Evolutionary conservation across 1,139 yeast species (phyloP), one percentile per base, ranked within the genome.

Genomic region (Yamadazyma spencermartinsiae): DNA sequence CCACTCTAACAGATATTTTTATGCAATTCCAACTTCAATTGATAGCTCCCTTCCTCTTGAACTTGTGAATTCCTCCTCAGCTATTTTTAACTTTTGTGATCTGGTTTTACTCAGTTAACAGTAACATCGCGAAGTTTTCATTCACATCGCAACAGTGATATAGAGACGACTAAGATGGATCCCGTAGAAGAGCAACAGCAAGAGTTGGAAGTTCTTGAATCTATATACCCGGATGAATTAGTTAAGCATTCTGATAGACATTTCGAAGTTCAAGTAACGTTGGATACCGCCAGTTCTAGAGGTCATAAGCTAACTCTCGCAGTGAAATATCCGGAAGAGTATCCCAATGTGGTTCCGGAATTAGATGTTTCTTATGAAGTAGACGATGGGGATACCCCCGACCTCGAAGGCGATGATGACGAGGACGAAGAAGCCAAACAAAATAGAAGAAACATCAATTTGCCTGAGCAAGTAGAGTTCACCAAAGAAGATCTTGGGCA

Each of bases 211-310:
- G 88, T 89, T 29, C 73, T 92, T 44, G 83, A 86, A 59, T 83
- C 95, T 17, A 92, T 92, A 42, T 92, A 90, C 57, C 98, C 98
- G 2, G 97, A 89, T 58, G 98, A 92, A 58, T 63, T 92, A 31
- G 56, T 51, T 17, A 56, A 63, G 31, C 55, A 69, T 20, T 61
- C 75, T 8, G 71, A 68, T 7, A 63, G 68, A 0, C 66, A 70
- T 31, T 81, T 76, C 50, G 60, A 68, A 31, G 73, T 82, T 34
- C 63, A 64, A 33, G 49, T 79, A 5, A 45, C 56, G 15, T 66
- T 86, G 30, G 95, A 87, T 49, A 80, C 90, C 1, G 66, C 69
- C 10, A 65, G 80, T 4, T 77, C 73, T 15, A 65, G 77, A 31
- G 72, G 67, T 12, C 86, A 80, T 54, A 64, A 68, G 8, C 57